These are phyloP conservation scores for Macrolepiota fuliginosa DNA, from an alignment of 768 basidiomycete species.

Conservation along the genomic window DNA sequence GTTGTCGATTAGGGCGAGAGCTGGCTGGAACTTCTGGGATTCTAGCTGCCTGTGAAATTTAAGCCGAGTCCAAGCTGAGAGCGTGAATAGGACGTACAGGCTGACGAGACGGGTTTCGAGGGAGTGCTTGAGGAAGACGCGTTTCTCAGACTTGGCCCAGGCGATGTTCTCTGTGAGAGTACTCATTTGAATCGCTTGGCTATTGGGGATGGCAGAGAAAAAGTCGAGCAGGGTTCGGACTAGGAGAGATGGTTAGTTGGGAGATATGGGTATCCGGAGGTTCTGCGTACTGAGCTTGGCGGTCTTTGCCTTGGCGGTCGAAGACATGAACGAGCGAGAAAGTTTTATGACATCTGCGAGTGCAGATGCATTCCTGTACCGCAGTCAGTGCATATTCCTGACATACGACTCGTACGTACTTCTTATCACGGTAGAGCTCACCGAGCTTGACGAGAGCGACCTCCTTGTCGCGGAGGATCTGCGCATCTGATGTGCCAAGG, in stretches of 20 bases:
- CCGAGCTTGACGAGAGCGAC: conserved; percentile 82
- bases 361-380: conserved; percentile 72
- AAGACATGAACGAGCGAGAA: conserved; percentile 84
- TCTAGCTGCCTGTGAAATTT: conserved; percentile 62
- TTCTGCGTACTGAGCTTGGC: conserved; percentile 81
- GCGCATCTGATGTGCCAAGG: conserved; percentile 28
- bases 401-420: conserved; percentile 44
- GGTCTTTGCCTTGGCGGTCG: conserved; percentile 96
- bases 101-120: conserved; percentile 86
- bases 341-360: conserved; percentile 84
- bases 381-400: neutral
- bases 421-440: conserved; percentile 81
- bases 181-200: conserved; percentile 71
- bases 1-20: conserved; percentile 77
- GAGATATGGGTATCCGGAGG: neutral
- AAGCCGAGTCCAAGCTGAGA: neutral
- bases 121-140: conserved; percentile 94
- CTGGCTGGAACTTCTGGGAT: conserved; percentile 69
- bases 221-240: conserved; percentile 93
- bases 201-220: conserved; percentile 77
- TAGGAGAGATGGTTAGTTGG: conserved; percentile 24
- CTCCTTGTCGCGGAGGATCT: conserved; percentile 77
- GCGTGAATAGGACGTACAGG: conserved; percentile 39
- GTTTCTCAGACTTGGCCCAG: conserved; percentile 90
- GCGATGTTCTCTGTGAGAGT: conserved; percentile 89